These are phyloP conservation scores for Suillus subalutaceus DNA, from an alignment of 768 basidiomycete genomes.

Conservation along the genomic window DNA sequence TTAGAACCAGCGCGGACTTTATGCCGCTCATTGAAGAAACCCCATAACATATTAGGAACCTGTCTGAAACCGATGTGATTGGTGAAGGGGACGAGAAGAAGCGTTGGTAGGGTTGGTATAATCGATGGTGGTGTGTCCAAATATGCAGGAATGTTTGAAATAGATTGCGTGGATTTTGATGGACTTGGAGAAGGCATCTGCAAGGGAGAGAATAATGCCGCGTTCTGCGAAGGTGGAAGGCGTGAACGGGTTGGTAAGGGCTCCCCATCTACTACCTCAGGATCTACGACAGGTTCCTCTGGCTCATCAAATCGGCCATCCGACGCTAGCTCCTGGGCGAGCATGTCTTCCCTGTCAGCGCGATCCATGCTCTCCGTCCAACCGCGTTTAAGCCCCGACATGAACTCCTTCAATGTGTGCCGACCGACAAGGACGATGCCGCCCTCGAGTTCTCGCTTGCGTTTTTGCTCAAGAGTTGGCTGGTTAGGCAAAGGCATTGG, in stretches of 20 bases:
- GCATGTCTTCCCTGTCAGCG: slow-evolving; percentile 69
- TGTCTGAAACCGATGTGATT: slow-evolving; percentile 82
- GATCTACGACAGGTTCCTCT: slow-evolving; percentile 33
- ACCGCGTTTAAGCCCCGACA: slow-evolving; percentile 82
- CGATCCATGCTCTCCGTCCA: slow-evolving; percentile 77
- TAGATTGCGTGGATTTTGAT: slow-evolving; percentile 19
- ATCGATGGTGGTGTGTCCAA: slow-evolving; percentile 52
- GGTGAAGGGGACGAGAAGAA: slow-evolving; percentile 74
- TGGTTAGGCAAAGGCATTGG: slow-evolving; percentile 54
- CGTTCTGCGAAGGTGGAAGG: slow-evolving; percentile 35
- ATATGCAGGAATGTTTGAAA: slow-evolving; percentile 27
- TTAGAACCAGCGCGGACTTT: slow-evolving; percentile 83
- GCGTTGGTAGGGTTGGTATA: slow-evolving; percentile 76
- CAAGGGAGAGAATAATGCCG: slow-evolving; percentile 38
- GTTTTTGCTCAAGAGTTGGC: slow-evolving; percentile 53
- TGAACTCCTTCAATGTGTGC: slow-evolving; percentile 92
- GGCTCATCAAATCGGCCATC: slow-evolving; percentile 83
- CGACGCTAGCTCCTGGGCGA: slow-evolving; percentile 66
- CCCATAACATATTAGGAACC: slow-evolving; percentile 88
- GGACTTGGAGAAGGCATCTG: slow-evolving; percentile 21
- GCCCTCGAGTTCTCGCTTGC: slow-evolving; percentile 69
- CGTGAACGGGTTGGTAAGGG: slow-evolving; percentile 46
- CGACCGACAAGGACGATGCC: slow-evolving; percentile 87
- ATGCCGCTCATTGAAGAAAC: slow-evolving; percentile 87
- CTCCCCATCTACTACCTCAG: slow-evolving; percentile 36